phyloP scores from a whole-genome alignment of 768 basidiomycete genomes.

The Lactarius quietus region DNA sequence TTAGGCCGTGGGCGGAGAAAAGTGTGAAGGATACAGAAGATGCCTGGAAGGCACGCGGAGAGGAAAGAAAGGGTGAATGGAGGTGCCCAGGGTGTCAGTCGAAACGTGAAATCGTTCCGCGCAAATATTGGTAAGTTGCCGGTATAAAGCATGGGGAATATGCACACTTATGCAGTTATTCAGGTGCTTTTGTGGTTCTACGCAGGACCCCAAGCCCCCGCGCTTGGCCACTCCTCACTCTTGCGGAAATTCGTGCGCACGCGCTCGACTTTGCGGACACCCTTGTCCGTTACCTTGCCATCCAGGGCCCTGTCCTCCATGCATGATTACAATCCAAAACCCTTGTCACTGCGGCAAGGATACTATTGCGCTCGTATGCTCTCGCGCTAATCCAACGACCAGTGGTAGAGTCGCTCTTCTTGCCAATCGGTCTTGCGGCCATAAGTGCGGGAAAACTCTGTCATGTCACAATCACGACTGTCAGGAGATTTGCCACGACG shows the following conservation, averaged over 20 bases:
- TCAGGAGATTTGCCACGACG: constrained; percentile 66
- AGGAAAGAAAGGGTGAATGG: constrained; percentile 75
- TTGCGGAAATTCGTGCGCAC: constrained; percentile 66
- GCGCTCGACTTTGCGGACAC: constrained; percentile 65
- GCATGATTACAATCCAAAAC: constrained; percentile 72
- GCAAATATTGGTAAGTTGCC: constrained; percentile 56
- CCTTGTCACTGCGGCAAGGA: constrained; percentile 75
- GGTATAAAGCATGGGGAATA: not conserved
- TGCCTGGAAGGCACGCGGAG: constrained; percentile 70
- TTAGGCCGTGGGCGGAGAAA: constrained; percentile 82
- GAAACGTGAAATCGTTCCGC: constrained; percentile 62
- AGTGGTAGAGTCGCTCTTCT: constrained; percentile 23
- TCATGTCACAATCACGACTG: constrained; percentile 74
- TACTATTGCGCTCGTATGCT: constrained; percentile 56
- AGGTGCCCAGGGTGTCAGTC: constrained; percentile 92
- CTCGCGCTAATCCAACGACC: constrained; percentile 35
- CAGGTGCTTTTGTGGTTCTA: constrained; percentile 84
- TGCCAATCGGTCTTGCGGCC: constrained; percentile 37
- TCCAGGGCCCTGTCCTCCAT: constrained; percentile 96
- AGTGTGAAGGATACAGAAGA: constrained; percentile 69
- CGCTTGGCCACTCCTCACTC: constrained; percentile 74
- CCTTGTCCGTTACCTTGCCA: constrained; percentile 85
- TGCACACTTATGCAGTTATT: constrained; percentile 7
- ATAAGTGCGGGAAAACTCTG: constrained; percentile 44
- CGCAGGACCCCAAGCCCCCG: constrained; percentile 65